Evolutionary conservation across 208 protist species (phyloP).

Genomic region (Trypanosoma mega): DNA sequence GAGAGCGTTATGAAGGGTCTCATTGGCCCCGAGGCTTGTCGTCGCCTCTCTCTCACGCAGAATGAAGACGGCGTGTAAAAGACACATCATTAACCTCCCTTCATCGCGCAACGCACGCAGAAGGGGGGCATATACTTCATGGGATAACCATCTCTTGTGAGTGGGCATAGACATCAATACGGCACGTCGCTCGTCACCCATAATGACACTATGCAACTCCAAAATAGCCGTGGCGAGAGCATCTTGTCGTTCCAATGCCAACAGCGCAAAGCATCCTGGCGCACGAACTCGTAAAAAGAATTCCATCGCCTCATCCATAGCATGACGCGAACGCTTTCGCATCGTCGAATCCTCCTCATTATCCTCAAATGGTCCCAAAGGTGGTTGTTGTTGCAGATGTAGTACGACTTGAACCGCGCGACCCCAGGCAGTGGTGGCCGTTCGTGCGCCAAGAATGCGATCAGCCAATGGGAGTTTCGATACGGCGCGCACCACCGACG

Average conservation of each 20-base stretch:
- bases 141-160: no score
- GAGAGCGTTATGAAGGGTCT: constrained; percentile 7
- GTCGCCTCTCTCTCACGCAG: constrained; percentile 22
- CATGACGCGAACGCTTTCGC: neutral
- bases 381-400: constrained; percentile 8
- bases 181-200: constrained; percentile 9
- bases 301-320: constrained; percentile 8
- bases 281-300: constrained; percentile 58
- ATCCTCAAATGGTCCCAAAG: constrained; percentile 21
- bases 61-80: constrained; percentile 19
- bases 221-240: constrained; percentile 38
- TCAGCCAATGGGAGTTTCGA: no score
- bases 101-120: constrained; percentile 19
- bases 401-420: constrained; percentile 14
- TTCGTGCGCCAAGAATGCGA: no score
- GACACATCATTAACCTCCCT: constrained; percentile 18
- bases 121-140: constrained; percentile 11
- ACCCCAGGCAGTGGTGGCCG: constrained; percentile 14
- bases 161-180: constrained; percentile 5
- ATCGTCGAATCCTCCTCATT: constrained; percentile 10
- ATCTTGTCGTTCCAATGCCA: constrained; percentile 50
- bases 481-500: no score
- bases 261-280: constrained; percentile 56
- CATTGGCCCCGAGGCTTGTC: constrained; percentile 18
- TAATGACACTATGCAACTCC: constrained; percentile 32